phyloP scores from a whole-genome alignment of 2,329 filamentous ascomycete species.

The Diplodia scrobiculata region DNA sequence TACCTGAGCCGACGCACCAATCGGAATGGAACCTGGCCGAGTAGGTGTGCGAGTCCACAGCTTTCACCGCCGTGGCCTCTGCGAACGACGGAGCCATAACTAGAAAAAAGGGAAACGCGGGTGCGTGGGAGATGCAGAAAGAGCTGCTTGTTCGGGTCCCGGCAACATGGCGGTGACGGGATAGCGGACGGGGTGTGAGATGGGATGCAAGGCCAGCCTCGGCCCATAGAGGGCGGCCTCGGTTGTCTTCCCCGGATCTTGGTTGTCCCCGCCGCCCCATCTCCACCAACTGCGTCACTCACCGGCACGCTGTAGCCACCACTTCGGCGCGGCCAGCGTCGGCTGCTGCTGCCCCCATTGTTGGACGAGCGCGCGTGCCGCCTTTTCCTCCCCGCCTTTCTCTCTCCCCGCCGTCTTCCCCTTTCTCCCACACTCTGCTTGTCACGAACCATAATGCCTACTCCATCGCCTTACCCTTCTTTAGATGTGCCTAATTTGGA shows the following conservation, averaged over 20 bases:
- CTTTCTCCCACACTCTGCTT: constrained; percentile 1
- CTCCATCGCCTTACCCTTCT: constrained; percentile 64
- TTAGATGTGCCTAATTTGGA: constrained; percentile 74
- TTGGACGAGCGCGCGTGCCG: not conserved
- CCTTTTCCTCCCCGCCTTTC: not conserved
- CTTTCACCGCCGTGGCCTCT: constrained; percentile 54
- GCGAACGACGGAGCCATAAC: constrained; percentile 45
- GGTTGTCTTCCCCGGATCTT: constrained; percentile 25
- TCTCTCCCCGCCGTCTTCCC: not conserved
- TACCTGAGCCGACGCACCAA: constrained; percentile 69
- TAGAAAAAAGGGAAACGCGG: not conserved
- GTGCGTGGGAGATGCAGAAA: not conserved
- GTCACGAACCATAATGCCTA: constrained; percentile 61
- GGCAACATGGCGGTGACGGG: not conserved
- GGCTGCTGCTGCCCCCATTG: constrained; percentile 3
- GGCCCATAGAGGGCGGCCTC: constrained; percentile 6
- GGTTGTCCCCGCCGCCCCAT: constrained; percentile 7
- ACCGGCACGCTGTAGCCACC: constrained; percentile 7
- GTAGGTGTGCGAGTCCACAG: constrained; percentile 60
- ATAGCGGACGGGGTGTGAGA: not conserved
- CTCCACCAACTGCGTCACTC: constrained; percentile 8
- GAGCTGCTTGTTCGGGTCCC: not conserved
- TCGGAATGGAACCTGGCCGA: constrained; percentile 57
- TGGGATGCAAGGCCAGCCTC: constrained; percentile 16
- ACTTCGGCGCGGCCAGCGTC: constrained; percentile 16